Percentiles rank a stretch among this genome's conserved stretches.
These are phyloP conservation scores for Crithidia sp. DNA, from an alignment of 208 protist genomes.

Conservation along the genomic window DNA sequence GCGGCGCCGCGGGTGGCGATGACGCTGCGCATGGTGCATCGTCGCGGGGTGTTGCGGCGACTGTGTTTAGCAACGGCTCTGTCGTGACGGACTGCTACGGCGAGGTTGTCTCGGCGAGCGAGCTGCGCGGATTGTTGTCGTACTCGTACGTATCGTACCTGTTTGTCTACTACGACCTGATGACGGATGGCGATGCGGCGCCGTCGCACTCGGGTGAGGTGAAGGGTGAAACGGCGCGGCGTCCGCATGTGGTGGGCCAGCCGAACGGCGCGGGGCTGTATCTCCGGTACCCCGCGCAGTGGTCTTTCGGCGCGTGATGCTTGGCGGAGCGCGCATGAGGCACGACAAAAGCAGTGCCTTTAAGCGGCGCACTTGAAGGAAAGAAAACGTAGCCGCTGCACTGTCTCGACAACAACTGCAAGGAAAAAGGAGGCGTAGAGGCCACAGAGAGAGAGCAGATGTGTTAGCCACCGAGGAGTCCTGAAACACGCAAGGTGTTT, in stretches of 20 bases:
- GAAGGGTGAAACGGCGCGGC: constrained; percentile 3
- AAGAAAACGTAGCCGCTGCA: too few relatives aligned
- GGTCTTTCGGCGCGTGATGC: constrained; percentile 56
- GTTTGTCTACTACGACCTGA: constrained; percentile 69
- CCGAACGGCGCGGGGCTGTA: constrained; percentile 28
- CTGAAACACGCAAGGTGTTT: too few relatives aligned
- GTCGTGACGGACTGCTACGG: constrained; percentile 41
- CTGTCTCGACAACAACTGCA: too few relatives aligned
- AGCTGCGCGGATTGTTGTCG: constrained; percentile 58
- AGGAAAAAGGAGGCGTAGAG: too few relatives aligned
- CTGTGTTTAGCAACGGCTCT: constrained; percentile 22
- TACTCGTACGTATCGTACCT: constrained; percentile 59
- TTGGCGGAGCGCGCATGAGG: too few relatives aligned
- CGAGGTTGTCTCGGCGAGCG: constrained; percentile 37
- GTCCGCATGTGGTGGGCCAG: constrained; percentile 3
- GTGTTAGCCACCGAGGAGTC: too few relatives aligned
- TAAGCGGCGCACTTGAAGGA: too few relatives aligned
- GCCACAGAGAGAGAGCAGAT: too few relatives aligned
- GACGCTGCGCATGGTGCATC: constrained; percentile 10
- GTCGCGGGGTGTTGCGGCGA: constrained; percentile 12
- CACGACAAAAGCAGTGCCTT: too few relatives aligned
- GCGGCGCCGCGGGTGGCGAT: constrained; percentile 3
- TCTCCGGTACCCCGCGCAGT: constrained; percentile 53
- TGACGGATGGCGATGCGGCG: constrained; percentile 7
- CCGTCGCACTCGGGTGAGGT: background rate